phyloP scores from a whole-genome alignment of 2,329 filamentous ascomycete species.

The Arthroderma sp. region DNA sequence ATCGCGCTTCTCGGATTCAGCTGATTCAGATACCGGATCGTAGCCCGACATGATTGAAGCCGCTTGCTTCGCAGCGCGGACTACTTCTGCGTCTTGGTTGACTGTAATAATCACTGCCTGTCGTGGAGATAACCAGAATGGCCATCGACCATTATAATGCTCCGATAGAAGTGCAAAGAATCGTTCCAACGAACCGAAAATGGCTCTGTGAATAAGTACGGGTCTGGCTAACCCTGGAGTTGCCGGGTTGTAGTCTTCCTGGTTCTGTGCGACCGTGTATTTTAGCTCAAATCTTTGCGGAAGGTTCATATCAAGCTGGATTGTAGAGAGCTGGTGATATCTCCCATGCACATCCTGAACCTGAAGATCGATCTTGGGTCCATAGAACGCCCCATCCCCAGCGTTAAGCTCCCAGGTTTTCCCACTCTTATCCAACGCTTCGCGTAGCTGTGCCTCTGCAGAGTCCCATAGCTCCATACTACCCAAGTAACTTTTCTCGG shows the following conservation, averaged over 20 bases:
- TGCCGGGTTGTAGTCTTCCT: conserved; percentile 26
- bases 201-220: conserved; percentile 72
- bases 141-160: conserved; percentile 66
- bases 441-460: conserved; percentile 53
- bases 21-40: not conserved
- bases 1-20: conserved; percentile 9
- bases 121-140: conserved; percentile 76
- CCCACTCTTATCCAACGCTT: conserved; percentile 50
- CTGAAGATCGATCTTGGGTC: conserved; percentile 82
- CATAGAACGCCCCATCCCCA: conserved; percentile 81
- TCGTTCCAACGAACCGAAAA: conserved; percentile 71
- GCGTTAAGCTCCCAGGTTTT: conserved; percentile 61
- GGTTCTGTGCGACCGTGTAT: conserved; percentile 45
- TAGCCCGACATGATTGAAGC: conserved; percentile 38
- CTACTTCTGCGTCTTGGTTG: conserved; percentile 38
- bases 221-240: conserved; percentile 50
- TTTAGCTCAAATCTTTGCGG: conserved; percentile 67
- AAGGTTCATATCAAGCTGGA: conserved; percentile 82
- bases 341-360: conserved; percentile 68
- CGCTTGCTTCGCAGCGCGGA: conserved; percentile 37
- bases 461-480: conserved; percentile 54
- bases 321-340: conserved; percentile 76
- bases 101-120: conserved; percentile 64
- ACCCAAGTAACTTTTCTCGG: conserved; percentile 64
- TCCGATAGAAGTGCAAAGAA: conserved; percentile 78